Base-by-base conservation (phyloP, 2,329 filamentous ascomycete genomes). In the Plectosphaerella cucumerina region DNA sequence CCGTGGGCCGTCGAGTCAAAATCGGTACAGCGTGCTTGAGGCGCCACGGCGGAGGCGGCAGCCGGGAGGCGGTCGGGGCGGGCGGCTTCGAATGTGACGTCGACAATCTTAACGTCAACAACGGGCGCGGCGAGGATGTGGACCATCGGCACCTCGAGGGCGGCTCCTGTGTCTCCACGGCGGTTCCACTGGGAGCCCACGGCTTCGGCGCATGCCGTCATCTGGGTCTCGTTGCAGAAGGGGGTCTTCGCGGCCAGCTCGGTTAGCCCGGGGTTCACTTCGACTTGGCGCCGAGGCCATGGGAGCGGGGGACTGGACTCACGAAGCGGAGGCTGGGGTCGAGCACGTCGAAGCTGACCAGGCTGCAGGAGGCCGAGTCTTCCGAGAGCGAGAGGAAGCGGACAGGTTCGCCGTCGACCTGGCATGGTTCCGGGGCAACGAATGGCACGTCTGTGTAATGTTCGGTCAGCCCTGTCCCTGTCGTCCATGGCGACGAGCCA, bases 331-430 rank as follows among this genome's bases (percentile, higher is more conserved):
- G 86, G 63, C 87, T 85, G 1, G 85, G 86, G 57, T 74, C 70
- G 62, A 88, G 87, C 6, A 85, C 89, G 62, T 91, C 92, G 53
- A 96, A 77, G 67, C 96, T 91, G 47, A 95, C 79, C 65, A 93
- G 85, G 49, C 90, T 70, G 65, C 96, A 95, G 65, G 96, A 93
- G 51, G 89, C 89, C 41, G 84, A 87, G 60, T 90, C 82, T 12
- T 82, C 84, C 65, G 96, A 89, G 2, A 48, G 37, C 20, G 42
- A 23, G 4, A 44, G 9, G 42, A 44, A 44, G 42, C 21, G 6
- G 22, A 8, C 35, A 48, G 23, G 22, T 35, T 22, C 47, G 21
- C 22, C 21, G 15, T 35, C n/a, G 26, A 26, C 17, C 23, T 33
- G 34, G 37, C 22, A 43, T 26, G n/a, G 47, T 43, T 31, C 47